These are phyloP conservation scores for Knoxdaviesia proteae DNA, from an alignment of 2,329 filamentous ascomycete species.

Conservation along the genomic window DNA sequence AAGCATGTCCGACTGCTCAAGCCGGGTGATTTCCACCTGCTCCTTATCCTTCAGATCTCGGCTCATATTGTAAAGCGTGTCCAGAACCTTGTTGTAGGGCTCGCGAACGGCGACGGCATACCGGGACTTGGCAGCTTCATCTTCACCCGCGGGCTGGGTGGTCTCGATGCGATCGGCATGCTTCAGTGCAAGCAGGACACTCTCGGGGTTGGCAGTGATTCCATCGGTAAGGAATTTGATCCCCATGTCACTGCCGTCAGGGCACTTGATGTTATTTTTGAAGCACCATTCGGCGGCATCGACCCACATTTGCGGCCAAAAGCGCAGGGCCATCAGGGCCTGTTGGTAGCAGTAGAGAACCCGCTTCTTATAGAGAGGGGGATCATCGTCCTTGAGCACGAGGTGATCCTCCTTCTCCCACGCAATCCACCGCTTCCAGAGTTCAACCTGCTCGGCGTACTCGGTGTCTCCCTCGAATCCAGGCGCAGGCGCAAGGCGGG, in stretches of 20 bases:
- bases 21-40: slow-evolving; percentile 31
- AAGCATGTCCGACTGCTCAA: slow-evolving; percentile 29
- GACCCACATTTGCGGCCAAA: slow-evolving; percentile 92
- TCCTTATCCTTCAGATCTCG: slow-evolving; percentile 49
- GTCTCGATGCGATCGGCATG: slow-evolving; percentile 74
- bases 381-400: slow-evolving; percentile 66
- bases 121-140: slow-evolving; percentile 49
- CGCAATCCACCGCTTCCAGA: slow-evolving; percentile 85
- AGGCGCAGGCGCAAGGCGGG: slow-evolving; percentile 59
- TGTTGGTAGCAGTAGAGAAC: slow-evolving; percentile 86
- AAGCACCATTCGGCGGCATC: slow-evolving; percentile 89
- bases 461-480: slow-evolving; percentile 78
- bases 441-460: slow-evolving; percentile 61
- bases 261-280: slow-evolving; percentile 37
- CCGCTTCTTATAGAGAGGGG: slow-evolving; percentile 51
- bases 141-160: slow-evolving; percentile 56
- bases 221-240: slow-evolving; percentile 65
- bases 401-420: slow-evolving; percentile 93
- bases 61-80: slow-evolving; percentile 72
- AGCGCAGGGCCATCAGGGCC: slow-evolving; percentile 76
- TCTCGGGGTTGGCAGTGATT: slow-evolving; percentile 79
- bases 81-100: slow-evolving; percentile 64
- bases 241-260: slow-evolving; percentile 38
- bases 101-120: slow-evolving; percentile 63
- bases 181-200: slow-evolving; percentile 72